Base-by-base conservation (phyloP, 139 green algal genomes). In the Chlamydomonas schloesseri region DNA sequence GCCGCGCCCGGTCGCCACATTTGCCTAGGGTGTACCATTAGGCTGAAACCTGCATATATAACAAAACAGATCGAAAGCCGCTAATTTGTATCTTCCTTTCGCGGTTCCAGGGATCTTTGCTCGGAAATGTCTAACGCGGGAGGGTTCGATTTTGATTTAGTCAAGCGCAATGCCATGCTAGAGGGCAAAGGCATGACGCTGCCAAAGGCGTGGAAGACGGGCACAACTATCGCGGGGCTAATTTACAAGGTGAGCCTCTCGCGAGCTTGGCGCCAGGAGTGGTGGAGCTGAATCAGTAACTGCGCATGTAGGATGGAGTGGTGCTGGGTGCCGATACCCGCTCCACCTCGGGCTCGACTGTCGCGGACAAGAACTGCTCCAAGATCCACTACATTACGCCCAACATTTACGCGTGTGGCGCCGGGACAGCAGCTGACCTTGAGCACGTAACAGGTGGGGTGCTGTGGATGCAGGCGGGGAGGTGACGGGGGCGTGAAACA, bases 301-400 rank as follows among this genome's bases (percentile, higher is more conserved):
- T 50, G 6, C 5, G 8, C 5, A 50, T 79, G 21, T 81, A 99
- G 97, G 98, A 98, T 88, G 98, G 98, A 4, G 96, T 99, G n/a
- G 96, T 99, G 31, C 90, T 99, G 24, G 98, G 97, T 8, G 98
- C 98, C 13, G 98, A 99, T 88, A 99, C 98, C 8, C 92, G 98
- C 14, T 99, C 98, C 5, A 99, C 98, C 0, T 91, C 96, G 26
- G 98, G 97, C 21, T 93, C 91, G 26, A 99, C 97, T 17, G 97
- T 99, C n/a, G 96, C 96, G 26, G 98, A 99, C 92, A 99, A 99
- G 87, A 99, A 99, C 90, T 99, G 97, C 91, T 95, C 98, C 84
- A 99, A 99, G 92, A 99, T 99, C 69, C 97, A 99, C 82, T 99
- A 95, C 90, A 98, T 99, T 55, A 95, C 98, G 2, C 94, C 96